Percentiles rank a stretch among this genome's conserved stretches.
Conservation (phyloP, 495 filamentous ascomycete genomes). For the Xylaria bambusicola region DNA sequence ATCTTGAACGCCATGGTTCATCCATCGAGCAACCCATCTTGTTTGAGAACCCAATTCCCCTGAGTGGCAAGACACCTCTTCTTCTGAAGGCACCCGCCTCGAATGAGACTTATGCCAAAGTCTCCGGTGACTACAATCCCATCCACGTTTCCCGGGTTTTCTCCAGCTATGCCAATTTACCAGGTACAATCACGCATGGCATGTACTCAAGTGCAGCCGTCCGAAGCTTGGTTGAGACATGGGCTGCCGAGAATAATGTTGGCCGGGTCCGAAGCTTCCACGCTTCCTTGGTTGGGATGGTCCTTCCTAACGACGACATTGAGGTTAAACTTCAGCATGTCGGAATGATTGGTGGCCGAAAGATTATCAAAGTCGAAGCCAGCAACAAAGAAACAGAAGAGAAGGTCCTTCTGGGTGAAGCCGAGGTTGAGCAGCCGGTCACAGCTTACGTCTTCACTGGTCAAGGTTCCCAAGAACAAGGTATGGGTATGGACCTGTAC, state of each 20-base stretch:
- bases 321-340: constrained; percentile 92
- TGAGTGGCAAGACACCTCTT: constrained; percentile 87
- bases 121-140: constrained; percentile 97
- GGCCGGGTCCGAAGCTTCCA: constrained; percentile 97
- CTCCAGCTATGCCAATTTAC: constrained; percentile 89
- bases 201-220: constrained; percentile 99
- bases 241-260: constrained; percentile 98
- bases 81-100: constrained; percentile 88
- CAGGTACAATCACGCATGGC: constrained; percentile 95
- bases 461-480: constrained; percentile 96
- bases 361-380: constrained; percentile 98
- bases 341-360: constrained; percentile 96
- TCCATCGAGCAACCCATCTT: constrained; percentile 95
- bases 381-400: constrained; percentile 93
- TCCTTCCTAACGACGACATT: constrained; percentile 92
- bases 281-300: constrained; percentile 94
- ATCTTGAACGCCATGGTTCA: constrained; percentile 86
- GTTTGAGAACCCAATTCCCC: constrained; percentile 95
- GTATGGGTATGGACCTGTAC: constrained; percentile 99
- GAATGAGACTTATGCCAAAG: constrained; percentile 96
- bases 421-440: constrained; percentile 97
- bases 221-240: constrained; percentile 96
- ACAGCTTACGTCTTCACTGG: constrained; percentile 98
- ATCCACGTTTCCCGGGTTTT: constrained; percentile 98
- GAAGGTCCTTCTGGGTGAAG: constrained; percentile 91